A percentile compares a stretch with the other conserved stretches of the same genome.
Conservation (phyloP, 2,329 filamentous ascomycete genomes). For the Fusarium buharicum region DNA sequence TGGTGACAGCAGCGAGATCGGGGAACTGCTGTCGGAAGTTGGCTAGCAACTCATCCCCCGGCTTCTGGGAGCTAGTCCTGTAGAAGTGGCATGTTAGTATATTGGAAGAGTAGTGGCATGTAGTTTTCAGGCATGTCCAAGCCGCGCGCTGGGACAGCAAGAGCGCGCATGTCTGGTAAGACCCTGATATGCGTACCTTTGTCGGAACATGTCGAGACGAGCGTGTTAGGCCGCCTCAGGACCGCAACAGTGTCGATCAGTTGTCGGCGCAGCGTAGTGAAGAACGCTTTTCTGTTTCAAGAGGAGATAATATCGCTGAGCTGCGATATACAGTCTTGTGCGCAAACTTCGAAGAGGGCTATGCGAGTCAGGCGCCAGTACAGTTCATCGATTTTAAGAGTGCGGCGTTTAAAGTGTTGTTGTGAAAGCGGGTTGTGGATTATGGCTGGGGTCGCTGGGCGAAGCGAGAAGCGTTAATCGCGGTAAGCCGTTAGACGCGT, state of each 20-base stretch:
- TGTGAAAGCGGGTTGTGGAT: constrained; percentile 27
- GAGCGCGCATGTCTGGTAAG: not conserved
- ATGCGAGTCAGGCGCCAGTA: constrained; percentile 10
- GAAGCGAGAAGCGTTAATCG: constrained; percentile 37
- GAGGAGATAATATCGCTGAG: constrained; percentile 9
- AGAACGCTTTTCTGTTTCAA: constrained; percentile 12
- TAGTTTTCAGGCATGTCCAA: not conserved
- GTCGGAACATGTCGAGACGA: constrained; percentile 46
- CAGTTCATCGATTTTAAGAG: constrained; percentile 32
- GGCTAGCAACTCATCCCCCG: constrained; percentile 83
- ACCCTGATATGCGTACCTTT: constrained; percentile 40
- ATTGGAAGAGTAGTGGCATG: not conserved
- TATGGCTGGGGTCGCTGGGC: constrained; percentile 22
- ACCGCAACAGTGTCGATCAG: constrained; percentile 25
- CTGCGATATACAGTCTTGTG: constrained; percentile 18
- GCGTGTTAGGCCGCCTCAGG: constrained; percentile 33
- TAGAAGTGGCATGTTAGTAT: constrained; percentile 9
- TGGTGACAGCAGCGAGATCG: constrained; percentile 69
- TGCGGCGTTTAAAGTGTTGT: constrained; percentile 21
- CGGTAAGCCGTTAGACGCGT: constrained; percentile 29
- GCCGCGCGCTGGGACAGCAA: not conserved
- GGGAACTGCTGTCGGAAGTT: constrained; percentile 87
- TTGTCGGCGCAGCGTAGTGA: constrained; percentile 24
- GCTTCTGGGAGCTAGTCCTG: constrained; percentile 85
- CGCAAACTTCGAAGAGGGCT: constrained; percentile 15